Conservation (phyloP, 495 filamentous ascomycete species). For the Neurospora sp. region DNA sequence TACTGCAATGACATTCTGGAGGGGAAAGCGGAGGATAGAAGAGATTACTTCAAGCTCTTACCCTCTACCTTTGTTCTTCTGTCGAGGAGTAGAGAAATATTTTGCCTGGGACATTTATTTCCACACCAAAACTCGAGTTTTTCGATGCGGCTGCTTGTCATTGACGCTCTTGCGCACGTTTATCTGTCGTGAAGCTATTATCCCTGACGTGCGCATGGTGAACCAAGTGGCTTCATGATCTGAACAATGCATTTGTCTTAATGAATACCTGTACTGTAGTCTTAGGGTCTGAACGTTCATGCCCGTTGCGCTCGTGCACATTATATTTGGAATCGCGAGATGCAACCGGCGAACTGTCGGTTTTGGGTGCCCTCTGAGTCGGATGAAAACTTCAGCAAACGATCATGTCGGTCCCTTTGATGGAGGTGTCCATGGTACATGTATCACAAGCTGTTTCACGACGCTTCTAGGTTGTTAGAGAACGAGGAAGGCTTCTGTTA, state of each 20-base stretch:
- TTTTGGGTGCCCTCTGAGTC: neutral
- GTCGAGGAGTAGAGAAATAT: slow-evolving; percentile 37
- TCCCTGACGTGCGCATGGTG: neutral
- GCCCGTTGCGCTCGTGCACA: neutral
- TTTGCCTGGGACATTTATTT: slow-evolving; percentile 33
- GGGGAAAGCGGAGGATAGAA: slow-evolving; percentile 72
- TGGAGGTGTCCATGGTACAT: neutral
- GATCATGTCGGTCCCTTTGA: neutral
- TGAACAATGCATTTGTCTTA: neutral
- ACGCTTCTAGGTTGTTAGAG: neutral
- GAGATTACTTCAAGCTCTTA: slow-evolving; percentile 36
- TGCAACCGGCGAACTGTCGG: neutral
- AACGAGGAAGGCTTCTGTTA: neutral
- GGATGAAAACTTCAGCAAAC: neutral
- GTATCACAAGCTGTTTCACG: neutral
- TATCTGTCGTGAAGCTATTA: neutral
- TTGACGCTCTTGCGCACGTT: neutral
- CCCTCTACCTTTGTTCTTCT: slow-evolving; percentile 32
- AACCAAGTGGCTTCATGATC: neutral
- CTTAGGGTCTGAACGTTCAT: neutral
- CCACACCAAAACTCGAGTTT: neutral
- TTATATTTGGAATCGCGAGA: neutral
- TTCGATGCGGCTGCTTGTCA: neutral
- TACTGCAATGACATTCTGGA: slow-evolving; percentile 53
- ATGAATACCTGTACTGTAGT: neutral